A percentile compares a stretch with the other conserved stretches of the same genome.
These are phyloP conservation scores for Lasiodiplodia sp. DNA, from an alignment of 2,329 filamentous ascomycete genomes.

Conservation along the genomic window DNA sequence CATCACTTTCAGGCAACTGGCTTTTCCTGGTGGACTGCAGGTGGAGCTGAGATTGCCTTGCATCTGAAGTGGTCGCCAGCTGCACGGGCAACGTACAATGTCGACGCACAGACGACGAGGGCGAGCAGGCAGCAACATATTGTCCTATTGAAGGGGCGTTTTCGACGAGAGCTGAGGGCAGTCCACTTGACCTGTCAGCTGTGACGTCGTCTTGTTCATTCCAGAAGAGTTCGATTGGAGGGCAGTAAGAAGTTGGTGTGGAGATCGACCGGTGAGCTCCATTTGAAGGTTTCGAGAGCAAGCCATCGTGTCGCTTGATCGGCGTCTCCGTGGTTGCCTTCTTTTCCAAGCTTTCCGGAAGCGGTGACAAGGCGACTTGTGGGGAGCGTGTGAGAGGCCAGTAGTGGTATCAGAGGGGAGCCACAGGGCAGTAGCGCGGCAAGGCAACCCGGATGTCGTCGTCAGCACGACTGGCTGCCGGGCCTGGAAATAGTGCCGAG, in stretches of 20 bases:
- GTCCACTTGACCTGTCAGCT: constrained; percentile 12
- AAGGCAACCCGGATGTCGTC: constrained; percentile 16
- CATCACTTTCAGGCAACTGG: constrained; percentile 12
- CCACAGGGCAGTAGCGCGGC: constrained; percentile 12
- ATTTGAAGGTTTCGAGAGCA: constrained; percentile 11
- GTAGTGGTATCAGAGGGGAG: background rate
- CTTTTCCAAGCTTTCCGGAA: constrained; percentile 4
- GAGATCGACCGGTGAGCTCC: constrained; percentile 10
- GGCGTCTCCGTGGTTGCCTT: constrained; percentile 25
- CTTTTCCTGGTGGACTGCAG: background rate
- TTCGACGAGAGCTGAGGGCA: background rate
- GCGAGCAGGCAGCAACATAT: constrained; percentile 8
- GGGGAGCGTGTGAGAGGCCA: constrained; percentile 8
- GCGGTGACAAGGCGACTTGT: background rate
- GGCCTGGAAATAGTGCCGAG: background rate
- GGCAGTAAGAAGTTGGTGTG: background rate
- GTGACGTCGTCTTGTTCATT: background rate
- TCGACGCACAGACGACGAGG: background rate
- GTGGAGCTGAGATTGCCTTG: constrained; percentile 9
- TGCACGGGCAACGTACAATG: background rate
- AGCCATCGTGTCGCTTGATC: constrained; percentile 22
- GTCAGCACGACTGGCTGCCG: constrained; percentile 19
- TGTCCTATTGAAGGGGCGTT: background rate
- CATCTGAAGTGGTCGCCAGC: constrained; percentile 8
- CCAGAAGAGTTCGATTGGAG: constrained; percentile 11